Evolutionary conservation across 768 basidiomycete genomes (phyloP), one percentile per base, ranked within the genome.

Genomic region (Dioszegia hungarica): DNA sequence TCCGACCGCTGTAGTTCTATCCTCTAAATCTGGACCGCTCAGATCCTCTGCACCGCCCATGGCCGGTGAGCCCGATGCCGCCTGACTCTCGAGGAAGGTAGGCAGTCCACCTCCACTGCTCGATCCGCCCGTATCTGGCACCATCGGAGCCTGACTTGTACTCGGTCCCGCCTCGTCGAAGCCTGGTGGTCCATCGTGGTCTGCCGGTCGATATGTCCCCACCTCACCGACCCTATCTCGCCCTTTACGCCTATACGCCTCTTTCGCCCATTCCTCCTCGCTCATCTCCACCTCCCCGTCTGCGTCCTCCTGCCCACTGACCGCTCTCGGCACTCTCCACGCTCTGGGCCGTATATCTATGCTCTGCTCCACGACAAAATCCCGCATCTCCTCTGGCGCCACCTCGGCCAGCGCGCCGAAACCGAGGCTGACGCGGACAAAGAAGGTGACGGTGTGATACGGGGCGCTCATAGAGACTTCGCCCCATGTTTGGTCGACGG

Each of bases 391-490:
- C 20, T 47, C 52, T 10, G 29, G 49, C 3, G 57, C 44, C 2
- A 48, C 57, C 31, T 54, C 52, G 9, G 45, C 57, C 36, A 46
- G 24, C 11, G 49, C 53, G 3, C 68, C 66, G 75, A 93, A 91
- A 2, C 89, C 89, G 15, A 86, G 77, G 59, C 84, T 83, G 20
- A 92, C 79, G 49, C 83, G 81, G 51, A 97, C 78, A 37, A 82
- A 80, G 76, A 95, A 98, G 1, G 83, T 80, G 22, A 94, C 84
- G n/a, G 80, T 79, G 74, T 95, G 93, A 31, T 94, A 80, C 12
- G 93, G 81, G 0, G 91, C 90, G 2, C 81, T 77, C 73, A 93
- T 90, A 0, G 87, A 85, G 69, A 90, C 86, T 27, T 86, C 82
- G 14, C 85, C 82, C 65, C 86, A 88, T 49, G 64, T 78, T 80